phyloP scores from a whole-genome alignment of 129 eudicot genomes.

The Flaveria sonorensis region DNA sequence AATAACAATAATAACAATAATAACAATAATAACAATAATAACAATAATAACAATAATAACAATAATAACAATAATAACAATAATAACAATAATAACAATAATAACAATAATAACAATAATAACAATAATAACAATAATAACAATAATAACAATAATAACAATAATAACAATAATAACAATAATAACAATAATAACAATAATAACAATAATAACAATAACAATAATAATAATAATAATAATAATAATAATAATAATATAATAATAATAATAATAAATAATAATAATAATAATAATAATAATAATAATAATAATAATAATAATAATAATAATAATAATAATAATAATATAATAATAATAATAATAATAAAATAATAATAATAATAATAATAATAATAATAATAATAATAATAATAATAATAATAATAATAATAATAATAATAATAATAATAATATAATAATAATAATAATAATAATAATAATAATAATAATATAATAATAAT shows the following conservation, averaged over 20 bases:
- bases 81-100: neutral
- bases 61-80: neutral
- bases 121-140: conserved; percentile 1
- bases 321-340: too few relatives aligned
- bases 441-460: too few relatives aligned
- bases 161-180: neutral
- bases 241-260: too few relatives aligned
- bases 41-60: conserved; percentile 1
- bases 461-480: neutral
- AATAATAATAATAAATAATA: neutral
- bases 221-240: neutral
- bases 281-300: neutral
- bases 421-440: neutral
- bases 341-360: neutral
- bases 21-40: neutral
- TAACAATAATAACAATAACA: too few relatives aligned
- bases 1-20: neutral
- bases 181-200: too few relatives aligned
- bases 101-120: conserved; percentile 1
- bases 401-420: neutral
- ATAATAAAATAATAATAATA: too few relatives aligned
- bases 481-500: neutral
- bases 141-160: neutral
- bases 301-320: neutral
- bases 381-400: neutral